phyloP scores from a whole-genome alignment of 2,329 filamentous ascomycete genomes.

The Sporothrix pallida region DNA sequence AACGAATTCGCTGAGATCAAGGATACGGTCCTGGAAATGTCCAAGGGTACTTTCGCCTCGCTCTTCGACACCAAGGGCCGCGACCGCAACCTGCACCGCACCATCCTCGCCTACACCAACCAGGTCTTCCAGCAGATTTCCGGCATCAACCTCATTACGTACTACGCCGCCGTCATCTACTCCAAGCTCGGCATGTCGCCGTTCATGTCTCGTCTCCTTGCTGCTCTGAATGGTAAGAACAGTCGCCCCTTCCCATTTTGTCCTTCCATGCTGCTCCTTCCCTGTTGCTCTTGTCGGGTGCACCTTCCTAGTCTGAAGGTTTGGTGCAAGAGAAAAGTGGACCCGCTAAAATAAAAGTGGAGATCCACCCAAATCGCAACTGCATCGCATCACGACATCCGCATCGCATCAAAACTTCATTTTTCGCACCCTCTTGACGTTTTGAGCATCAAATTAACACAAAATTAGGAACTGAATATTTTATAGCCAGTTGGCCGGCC shows the following conservation, averaged over 20 bases:
- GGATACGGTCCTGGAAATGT: constrained; percentile 68
- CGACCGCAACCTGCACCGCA: constrained; percentile 39
- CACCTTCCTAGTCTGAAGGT: no score
- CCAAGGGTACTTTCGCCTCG: constrained; percentile 37
- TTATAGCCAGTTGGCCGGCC: constrained; percentile 35
- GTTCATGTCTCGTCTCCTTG: constrained; percentile 37
- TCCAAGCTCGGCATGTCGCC: constrained; percentile 36
- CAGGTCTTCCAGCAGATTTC: constrained; percentile 53
- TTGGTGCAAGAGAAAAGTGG: no score
- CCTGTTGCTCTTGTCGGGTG: no score
- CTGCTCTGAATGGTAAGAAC: constrained; percentile 30
- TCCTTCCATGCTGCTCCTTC: no score
- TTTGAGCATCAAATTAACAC: no score
- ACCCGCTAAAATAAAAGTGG: no score
- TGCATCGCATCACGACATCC: not conserved
- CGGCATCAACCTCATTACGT: constrained; percentile 39
- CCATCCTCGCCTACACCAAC: constrained; percentile 37
- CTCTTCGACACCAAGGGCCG: constrained; percentile 37
- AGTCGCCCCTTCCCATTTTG: not conserved
- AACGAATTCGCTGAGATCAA: constrained; percentile 59
- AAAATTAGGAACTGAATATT: constrained; percentile 36
- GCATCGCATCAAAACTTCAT: not conserved
- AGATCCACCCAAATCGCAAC: no score
- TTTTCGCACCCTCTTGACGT: no score
- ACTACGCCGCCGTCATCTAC: constrained; percentile 40